Conservation (phyloP, 1,139 yeast genomes). For the Candida labiduridarum region DNA sequence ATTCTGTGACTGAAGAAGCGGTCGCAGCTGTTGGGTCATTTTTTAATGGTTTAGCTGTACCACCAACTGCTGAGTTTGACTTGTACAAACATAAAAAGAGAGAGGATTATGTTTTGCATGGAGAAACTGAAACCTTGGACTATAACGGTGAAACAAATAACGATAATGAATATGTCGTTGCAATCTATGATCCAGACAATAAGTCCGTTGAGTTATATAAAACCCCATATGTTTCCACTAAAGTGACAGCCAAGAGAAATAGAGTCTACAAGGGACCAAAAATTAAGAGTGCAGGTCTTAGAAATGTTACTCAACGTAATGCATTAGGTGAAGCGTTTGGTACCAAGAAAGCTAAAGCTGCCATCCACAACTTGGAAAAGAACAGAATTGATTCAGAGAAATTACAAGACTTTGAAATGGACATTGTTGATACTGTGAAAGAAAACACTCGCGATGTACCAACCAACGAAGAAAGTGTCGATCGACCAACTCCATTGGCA, state of each 20-base stretch:
- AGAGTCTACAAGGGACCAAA: constrained; percentile 60
- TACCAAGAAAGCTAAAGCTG: constrained; percentile 93
- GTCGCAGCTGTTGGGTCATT: constrained; percentile 55
- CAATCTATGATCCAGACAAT: constrained; percentile 65
- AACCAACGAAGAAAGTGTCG: constrained; percentile 56
- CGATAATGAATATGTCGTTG: constrained; percentile 57
- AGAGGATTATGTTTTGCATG: constrained; percentile 61
- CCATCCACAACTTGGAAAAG: constrained; percentile 76
- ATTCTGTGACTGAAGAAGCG: constrained; percentile 27
- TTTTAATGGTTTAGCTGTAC: constrained; percentile 73
- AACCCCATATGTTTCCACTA: constrained; percentile 59
- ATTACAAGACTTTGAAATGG: constrained; percentile 72
- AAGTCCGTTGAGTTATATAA: constrained; percentile 63
- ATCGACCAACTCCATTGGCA: constrained; percentile 83
- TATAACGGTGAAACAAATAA: constrained; percentile 68
- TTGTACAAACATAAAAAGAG: constrained; percentile 58
- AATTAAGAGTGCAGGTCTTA: constrained; percentile 57
- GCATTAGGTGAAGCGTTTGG: constrained; percentile 96
- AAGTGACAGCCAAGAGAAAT: constrained; percentile 56
- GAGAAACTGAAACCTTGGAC: constrained; percentile 72
- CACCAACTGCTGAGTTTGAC: constrained; percentile 61
- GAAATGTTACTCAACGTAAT: constrained; percentile 63
- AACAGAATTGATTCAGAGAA: constrained; percentile 85
- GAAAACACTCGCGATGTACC: constrained; percentile 75
- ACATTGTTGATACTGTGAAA: constrained; percentile 80